Evolutionary conservation across 2,329 filamentous ascomycete genomes (phyloP), one percentile per base, ranked within the genome.

Genomic region (Aspergillus awamori): DNA sequence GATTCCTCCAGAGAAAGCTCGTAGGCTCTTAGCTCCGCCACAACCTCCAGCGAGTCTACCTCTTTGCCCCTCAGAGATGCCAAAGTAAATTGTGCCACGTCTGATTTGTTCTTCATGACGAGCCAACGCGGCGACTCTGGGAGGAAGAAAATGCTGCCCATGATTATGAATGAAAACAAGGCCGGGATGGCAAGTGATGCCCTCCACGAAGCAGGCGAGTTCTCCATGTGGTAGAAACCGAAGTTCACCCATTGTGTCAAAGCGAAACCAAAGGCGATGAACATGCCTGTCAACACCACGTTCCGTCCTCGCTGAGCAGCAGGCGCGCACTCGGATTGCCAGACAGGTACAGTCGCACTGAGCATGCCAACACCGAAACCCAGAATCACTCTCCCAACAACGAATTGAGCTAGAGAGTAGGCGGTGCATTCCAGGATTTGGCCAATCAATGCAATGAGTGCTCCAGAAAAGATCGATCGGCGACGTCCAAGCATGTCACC

Each of bases 211-310:
- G 72, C 70, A 2, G 71, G 69, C 8, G 67, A 65, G 1, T 63
- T 62, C 28, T 70, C 68, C 38, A 72, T 66, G 41, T 65, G 63
- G 52, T 69, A 72, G 54, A 74, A 74, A 10, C 77, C 80, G 39
- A 81, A 76, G 54, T 80, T 77, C 64, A 82, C 78, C 79, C 80
- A 82, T 5, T 79, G 74, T 56, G 80, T 75, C 17, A 81, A 68
- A 1, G 77, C 70, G 54, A 80, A 78, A 22, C 80, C 80, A 0
- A 77, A 63, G 33, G 72, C 74, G 57, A 81, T 78, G 65, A 80
- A 81, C 56, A 80, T 76, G 38, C 79, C 79, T 17, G 65, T 61
- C 3, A 68, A 56, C n/a, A 70, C 62, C 13, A 71, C 68, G 33
- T 67, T 63, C 13, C 59, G 58, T 5, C 69, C 69, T 28, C 69